Conservation (phyloP, 2,329 filamentous ascomycete genomes). For the Graphilbum sp. region DNA sequence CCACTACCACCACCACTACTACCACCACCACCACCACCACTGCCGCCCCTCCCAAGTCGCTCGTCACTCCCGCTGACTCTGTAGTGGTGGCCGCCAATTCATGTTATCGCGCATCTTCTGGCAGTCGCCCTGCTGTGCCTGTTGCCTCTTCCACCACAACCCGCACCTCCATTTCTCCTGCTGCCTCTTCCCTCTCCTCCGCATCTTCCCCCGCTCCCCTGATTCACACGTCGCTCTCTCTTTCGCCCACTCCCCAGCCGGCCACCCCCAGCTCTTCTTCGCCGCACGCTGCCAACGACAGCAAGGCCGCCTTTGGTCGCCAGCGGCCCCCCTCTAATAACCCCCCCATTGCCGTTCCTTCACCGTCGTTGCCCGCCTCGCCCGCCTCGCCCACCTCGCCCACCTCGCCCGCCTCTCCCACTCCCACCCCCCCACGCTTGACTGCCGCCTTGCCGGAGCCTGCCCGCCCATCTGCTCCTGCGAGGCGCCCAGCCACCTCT, state of each 20-base stretch:
- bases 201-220: constrained; percentile 15
- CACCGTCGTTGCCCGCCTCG: constrained; percentile 12
- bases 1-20: constrained; percentile 1
- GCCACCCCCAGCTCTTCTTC: constrained; percentile 24
- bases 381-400: constrained; percentile 6
- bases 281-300: constrained; percentile 10
- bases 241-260: constrained; percentile 26
- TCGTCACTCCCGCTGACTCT: not conserved
- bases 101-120: too few species aligned
- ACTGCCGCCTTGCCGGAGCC: not conserved
- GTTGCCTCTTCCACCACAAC: not conserved
- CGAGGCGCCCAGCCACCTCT: not conserved
- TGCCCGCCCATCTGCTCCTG: not conserved
- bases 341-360: constrained; percentile 18
- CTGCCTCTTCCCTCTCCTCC: constrained; percentile 4
- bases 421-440: not conserved
- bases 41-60: not conserved
- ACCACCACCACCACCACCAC: not conserved
- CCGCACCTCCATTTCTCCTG: constrained; percentile 2
- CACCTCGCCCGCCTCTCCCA: not conserved
- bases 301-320: constrained; percentile 7
- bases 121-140: not conserved
- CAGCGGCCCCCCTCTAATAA: constrained; percentile 16
- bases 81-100: too few species aligned
- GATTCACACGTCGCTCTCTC: constrained; percentile 17